Conservation (phyloP, 805 yeast genomes). For the Kazachstania kunashirensis region DNA sequence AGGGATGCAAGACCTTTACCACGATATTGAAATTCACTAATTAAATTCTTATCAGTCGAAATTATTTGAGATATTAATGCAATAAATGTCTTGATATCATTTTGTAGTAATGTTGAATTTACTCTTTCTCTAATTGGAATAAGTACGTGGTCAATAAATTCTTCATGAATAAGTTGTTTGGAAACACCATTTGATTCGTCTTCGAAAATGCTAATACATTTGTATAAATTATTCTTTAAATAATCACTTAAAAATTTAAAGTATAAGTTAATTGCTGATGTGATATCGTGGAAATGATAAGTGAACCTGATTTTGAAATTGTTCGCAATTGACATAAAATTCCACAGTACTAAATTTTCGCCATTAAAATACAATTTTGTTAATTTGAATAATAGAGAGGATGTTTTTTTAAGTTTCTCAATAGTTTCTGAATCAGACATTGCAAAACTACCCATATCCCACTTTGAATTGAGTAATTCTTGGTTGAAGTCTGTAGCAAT, state of each 20-base stretch:
- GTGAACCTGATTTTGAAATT: conserved; percentile 42
- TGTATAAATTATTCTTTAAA: conserved; percentile 32
- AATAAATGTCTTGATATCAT: conserved; percentile 31
- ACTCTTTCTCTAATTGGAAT: conserved; percentile 39
- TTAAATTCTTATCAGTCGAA: conserved; percentile 30
- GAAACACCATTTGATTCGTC: conserved; percentile 25
- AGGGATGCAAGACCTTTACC: conserved; percentile 28
- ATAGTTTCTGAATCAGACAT: conserved; percentile 11
- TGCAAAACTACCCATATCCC: conserved; percentile 23
- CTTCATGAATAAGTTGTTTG: conserved; percentile 30
- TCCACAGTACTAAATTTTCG: conserved; percentile 31
- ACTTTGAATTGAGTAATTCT: conserved; percentile 18
- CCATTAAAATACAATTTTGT: conserved; percentile 9
- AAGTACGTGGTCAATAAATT: conserved; percentile 30
- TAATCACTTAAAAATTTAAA: conserved; percentile 41
- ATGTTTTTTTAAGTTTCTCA: conserved; percentile 11
- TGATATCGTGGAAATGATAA: conserved; percentile 43
- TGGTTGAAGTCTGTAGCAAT: conserved; percentile 11
- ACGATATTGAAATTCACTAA: conserved; percentile 35
- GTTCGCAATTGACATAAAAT: conserved; percentile 36
- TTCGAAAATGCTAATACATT: conserved; percentile 34
- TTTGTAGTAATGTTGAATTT: conserved; percentile 28
- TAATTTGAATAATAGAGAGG: conserved; percentile 16
- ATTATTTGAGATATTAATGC: conserved; percentile 34
- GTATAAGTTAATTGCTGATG: conserved; percentile 43